These are phyloP conservation scores for Lactuca saligna DNA, from an alignment of 129 eudicot genomes.

Conservation along the genomic window DNA sequence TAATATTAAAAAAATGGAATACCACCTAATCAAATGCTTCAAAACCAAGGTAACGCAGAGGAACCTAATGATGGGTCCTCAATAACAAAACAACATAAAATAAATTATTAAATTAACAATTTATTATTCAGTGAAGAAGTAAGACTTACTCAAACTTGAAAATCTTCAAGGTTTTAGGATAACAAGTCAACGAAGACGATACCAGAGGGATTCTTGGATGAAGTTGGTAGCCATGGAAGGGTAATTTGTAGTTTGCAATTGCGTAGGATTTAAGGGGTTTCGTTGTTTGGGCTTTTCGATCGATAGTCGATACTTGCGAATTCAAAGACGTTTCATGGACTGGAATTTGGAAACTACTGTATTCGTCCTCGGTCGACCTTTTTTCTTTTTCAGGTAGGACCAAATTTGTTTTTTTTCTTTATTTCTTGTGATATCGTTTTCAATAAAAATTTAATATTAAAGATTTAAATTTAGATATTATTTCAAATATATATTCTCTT, in stretches of 20 bases:
- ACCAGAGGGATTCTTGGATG: constrained; percentile 2
- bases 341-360: constrained; percentile 14
- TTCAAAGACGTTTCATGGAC: background rate
- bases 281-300: background rate
- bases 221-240: background rate
- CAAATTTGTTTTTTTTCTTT: background rate
- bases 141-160: constrained; percentile 27
- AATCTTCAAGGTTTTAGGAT: background rate
- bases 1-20: constrained; percentile 1
- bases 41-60: constrained; percentile 38
- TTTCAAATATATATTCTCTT: no score
- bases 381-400: background rate
- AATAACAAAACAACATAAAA: constrained; percentile 26
- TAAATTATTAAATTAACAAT: constrained; percentile 9
- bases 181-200: constrained; percentile 13
- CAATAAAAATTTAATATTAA: no score
- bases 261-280: constrained; percentile 7
- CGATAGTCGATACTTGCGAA: background rate
- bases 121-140: constrained; percentile 12
- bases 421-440: background rate
- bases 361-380: background rate
- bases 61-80: constrained; percentile 33
- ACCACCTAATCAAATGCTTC: constrained; percentile 37
- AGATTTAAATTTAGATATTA: no score
- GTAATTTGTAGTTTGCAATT: constrained; percentile 15